Conservation (phyloP, 2,329 filamentous ascomycete genomes). For the Monilinia polystroma region DNA sequence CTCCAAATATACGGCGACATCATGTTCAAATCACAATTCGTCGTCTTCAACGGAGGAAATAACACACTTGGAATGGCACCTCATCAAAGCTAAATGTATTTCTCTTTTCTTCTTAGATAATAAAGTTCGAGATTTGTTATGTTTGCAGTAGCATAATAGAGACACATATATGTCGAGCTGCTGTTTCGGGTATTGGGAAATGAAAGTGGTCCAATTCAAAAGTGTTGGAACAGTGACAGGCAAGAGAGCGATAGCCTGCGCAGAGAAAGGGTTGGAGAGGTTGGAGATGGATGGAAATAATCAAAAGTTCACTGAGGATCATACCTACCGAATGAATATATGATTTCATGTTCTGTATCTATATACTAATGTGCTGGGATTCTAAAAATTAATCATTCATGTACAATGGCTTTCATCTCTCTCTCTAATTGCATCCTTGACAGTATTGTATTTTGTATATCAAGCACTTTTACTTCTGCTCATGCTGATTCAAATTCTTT, state of each 20-base stretch:
- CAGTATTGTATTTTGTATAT: background rate
- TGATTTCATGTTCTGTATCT: conserved; percentile 11
- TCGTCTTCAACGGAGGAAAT: conserved; percentile 57
- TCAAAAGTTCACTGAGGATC: conserved; percentile 9
- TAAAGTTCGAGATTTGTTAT: background rate
- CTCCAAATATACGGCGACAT: conserved; percentile 64
- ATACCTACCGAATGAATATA: conserved; percentile 8
- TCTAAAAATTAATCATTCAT: background rate
- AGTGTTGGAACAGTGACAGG: background rate
- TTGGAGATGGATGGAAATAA: conserved; percentile 10
- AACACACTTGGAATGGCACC: conserved; percentile 53
- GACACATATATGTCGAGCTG: conserved; percentile 5
- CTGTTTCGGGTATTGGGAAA: conserved; percentile 7
- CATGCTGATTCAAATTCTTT: background rate
- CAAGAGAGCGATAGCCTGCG: background rate
- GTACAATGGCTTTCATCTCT: too few species aligned
- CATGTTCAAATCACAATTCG: conserved; percentile 61
- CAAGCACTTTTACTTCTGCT: background rate
- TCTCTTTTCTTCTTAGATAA: conserved; percentile 8
- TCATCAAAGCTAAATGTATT: conserved; percentile 31
- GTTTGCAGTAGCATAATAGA: conserved; percentile 16
- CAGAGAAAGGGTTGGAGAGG: background rate
- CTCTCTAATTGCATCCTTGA: background rate
- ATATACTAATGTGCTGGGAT: conserved; percentile 8
- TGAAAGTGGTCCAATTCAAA: background rate